Percentiles rank a stretch among this genome's conserved stretches.
phyloP scores from a whole-genome alignment of 208 protist genomes.

The Crithidia sp. region DNA sequence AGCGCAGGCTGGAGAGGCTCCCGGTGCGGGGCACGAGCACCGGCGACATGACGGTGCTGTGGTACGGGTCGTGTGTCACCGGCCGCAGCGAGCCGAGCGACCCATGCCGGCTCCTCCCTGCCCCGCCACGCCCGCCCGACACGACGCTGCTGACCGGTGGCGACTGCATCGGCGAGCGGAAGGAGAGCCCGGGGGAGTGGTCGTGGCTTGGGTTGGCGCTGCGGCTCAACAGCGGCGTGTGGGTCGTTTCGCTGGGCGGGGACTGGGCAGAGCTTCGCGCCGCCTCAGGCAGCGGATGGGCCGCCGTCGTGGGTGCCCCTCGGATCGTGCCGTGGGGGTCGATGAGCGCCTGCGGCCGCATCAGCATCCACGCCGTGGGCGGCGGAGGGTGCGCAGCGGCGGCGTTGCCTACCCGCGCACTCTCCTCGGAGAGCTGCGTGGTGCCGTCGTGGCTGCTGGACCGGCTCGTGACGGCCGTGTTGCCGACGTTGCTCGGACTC shows the following conservation, averaged over 20 bases:
- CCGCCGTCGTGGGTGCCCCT: too few species aligned
- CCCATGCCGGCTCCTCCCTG: conserved; percentile 7
- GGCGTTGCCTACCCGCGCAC: too few species aligned
- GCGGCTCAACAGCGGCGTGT: background rate
- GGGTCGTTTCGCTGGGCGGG: background rate
- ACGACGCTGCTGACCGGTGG: background rate
- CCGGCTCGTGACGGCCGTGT: conserved; percentile 5
- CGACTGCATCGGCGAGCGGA: conserved; percentile 20
- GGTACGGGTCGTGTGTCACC: conserved; percentile 29
- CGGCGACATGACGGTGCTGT: conserved; percentile 12
- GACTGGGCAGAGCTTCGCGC: too few species aligned
- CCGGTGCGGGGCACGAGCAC: conserved; percentile 6
- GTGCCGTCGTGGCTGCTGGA: conserved; percentile 13
- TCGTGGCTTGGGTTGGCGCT: conserved; percentile 8
- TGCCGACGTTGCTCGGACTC: conserved; percentile 6
- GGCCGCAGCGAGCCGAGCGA: conserved; percentile 21
- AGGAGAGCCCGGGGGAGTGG: background rate
- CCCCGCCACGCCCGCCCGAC: background rate
- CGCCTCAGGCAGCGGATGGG: too few species aligned
- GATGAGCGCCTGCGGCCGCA: conserved; percentile 1
- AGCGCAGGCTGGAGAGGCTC: conserved; percentile 20
- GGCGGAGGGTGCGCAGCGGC: background rate
- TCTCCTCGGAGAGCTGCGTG: background rate
- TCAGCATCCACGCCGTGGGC: conserved; percentile 15
- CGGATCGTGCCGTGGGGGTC: background rate